Conservation (phyloP, 805 yeast genomes). For the Ogataea parapolymorpha region DNA sequence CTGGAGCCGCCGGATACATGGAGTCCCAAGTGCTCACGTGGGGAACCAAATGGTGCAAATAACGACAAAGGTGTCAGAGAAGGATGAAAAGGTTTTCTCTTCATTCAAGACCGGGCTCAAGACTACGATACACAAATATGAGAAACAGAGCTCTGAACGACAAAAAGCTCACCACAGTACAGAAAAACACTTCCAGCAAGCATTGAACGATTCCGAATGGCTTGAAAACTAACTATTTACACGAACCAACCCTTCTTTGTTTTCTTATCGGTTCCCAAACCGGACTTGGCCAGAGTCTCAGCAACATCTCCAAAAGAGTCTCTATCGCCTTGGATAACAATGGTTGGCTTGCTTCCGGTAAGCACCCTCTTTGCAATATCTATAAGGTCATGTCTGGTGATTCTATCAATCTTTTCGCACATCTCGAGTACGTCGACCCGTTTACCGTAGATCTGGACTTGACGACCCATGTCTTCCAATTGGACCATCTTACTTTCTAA, state of each 20-base stretch:
- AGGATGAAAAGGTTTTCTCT: constrained; percentile 17
- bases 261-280: constrained; percentile 50
- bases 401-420: constrained; percentile 68
- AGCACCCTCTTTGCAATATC: constrained; percentile 73
- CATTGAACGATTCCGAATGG: constrained; percentile 15
- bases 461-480: constrained; percentile 93
- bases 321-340: constrained; percentile 86
- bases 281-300: constrained; percentile 60
- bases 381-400: constrained; percentile 65
- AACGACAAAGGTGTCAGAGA: constrained; percentile 13
- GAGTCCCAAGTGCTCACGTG: constrained; percentile 11
- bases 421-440: constrained; percentile 75
- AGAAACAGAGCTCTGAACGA: constrained; percentile 4
- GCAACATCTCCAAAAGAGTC: constrained; percentile 83
- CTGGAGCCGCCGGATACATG: constrained; percentile 17
- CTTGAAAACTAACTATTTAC: constrained; percentile 14
- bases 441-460: constrained; percentile 78
- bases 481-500: constrained; percentile 91
- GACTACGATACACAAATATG: constrained; percentile 14
- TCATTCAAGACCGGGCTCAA: constrained; percentile 17
- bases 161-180: constrained; percentile 1
- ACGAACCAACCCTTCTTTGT: constrained; percentile 24
- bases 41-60: constrained; percentile 5
- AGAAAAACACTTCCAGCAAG: constrained; percentile 3
- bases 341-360: constrained; percentile 74